phyloP scores from a whole-genome alignment of 306 rosid genomes.

The Lithocarpus polystachyus region DNA sequence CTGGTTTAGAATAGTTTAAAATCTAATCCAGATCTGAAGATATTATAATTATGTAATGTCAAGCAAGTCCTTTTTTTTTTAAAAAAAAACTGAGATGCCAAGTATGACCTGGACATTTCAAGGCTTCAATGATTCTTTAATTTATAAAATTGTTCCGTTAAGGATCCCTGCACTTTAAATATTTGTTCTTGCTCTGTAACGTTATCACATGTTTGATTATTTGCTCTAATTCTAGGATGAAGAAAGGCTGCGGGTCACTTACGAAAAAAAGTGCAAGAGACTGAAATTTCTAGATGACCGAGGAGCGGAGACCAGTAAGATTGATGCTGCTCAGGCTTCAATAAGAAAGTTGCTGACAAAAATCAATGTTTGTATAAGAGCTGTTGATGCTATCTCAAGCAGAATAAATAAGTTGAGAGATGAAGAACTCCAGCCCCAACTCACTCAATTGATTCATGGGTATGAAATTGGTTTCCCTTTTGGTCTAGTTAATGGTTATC shows the following conservation, averaged over 20 bases:
- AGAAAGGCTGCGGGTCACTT: conserved; percentile 75
- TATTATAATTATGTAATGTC: conserved; percentile 9
- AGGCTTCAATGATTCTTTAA: background rate
- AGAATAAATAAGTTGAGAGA: conserved; percentile 86
- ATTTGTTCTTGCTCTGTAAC: conserved; percentile 5
- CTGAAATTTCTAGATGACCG: conserved; percentile 68
- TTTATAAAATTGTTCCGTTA: background rate
- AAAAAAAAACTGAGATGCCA: conserved; percentile 2
- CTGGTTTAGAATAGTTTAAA: background rate
- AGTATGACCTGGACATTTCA: background rate
- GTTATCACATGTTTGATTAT: conserved; percentile 19
- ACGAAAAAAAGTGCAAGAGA: conserved; percentile 81
- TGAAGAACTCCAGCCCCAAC: conserved; percentile 88
- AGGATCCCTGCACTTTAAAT: background rate
- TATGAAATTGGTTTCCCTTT: conserved; percentile 43
- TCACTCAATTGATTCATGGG: conserved; percentile 83
- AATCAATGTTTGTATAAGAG: conserved; percentile 76
- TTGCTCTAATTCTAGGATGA: conserved; percentile 62
- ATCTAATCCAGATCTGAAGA: conserved; percentile 8
- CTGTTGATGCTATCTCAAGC: conserved; percentile 69
- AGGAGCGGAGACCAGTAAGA: conserved; percentile 86
- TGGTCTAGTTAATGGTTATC: conserved; percentile 16
- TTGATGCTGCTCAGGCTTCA: conserved; percentile 77
- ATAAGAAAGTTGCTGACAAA: conserved; percentile 72
- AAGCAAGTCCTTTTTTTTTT: background rate